phyloP scores from a whole-genome alignment of 1,284 basidiomycete genomes.

The Bothia castanella region DNA sequence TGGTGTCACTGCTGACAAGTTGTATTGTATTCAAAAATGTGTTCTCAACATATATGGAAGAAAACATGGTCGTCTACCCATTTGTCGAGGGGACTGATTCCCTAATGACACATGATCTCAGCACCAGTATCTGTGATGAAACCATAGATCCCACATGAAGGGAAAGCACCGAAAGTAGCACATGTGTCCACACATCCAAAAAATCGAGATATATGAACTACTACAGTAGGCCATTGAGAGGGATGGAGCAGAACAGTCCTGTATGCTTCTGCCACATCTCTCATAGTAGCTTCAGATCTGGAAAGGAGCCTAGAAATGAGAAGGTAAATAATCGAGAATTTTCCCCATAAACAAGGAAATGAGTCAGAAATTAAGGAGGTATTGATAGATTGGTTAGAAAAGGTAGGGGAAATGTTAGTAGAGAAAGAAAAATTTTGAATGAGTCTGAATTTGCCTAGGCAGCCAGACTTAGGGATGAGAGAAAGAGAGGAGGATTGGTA shows the following conservation, averaged over 20 bases:
- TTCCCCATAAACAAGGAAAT: background rate
- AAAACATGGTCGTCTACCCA: conserved; percentile 10
- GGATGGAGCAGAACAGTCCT: background rate
- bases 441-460: background rate
- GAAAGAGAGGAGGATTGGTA: conserved; percentile 8
- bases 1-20: fast-evolving
- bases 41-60: background rate
- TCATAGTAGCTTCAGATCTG: background rate
- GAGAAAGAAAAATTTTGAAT: conserved; percentile 7
- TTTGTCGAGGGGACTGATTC: conserved; percentile 2
- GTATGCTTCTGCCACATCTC: conserved; percentile 2
- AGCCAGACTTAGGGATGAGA: background rate
- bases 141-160: no score
- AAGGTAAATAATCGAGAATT: background rate
- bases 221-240: background rate
- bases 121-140: no score
- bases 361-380: fast-evolving
- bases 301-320: background rate
- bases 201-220: background rate
- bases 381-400: background rate
- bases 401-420: fast-evolving
- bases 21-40: background rate
- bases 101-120: background rate
- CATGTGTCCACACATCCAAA: no score
- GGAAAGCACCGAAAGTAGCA: no score